Evolutionary conservation across 768 basidiomycete genomes (phyloP).

Genomic region (Rhizopogon roseolus): DNA sequence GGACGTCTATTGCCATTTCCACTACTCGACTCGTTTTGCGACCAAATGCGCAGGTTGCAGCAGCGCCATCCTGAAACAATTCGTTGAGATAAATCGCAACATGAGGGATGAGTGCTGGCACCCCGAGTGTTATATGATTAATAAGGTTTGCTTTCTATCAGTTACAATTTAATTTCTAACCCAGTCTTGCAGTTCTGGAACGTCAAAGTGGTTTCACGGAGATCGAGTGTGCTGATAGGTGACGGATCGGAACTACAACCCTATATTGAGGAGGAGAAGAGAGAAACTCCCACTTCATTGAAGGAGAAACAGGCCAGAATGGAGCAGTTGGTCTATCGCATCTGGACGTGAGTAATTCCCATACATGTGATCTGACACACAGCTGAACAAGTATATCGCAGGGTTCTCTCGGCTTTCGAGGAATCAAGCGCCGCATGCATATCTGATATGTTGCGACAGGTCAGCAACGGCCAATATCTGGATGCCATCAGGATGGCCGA

Average conservation of each 20-base stretch:
- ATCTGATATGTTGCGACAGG: slow-evolving; percentile 96
- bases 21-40: slow-evolving; percentile 97
- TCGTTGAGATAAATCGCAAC: slow-evolving; percentile 98
- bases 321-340: slow-evolving; percentile 97
- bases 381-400: slow-evolving; percentile 23
- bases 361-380: not conserved
- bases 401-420: slow-evolving; percentile 94
- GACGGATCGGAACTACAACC: slow-evolving; percentile 48
- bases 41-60: slow-evolving; percentile 98
- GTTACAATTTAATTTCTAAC: slow-evolving; percentile 7
- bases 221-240: slow-evolving; percentile 58
- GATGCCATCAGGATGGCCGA: slow-evolving; percentile 99
- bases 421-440: slow-evolving; percentile 99
- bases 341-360: slow-evolving; percentile 82
- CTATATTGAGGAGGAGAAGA: slow-evolving; percentile 73
- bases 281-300: slow-evolving; percentile 72
- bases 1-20: slow-evolving; percentile 98
- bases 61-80: slow-evolving; percentile 97
- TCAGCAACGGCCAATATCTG: slow-evolving; percentile 93
- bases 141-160: slow-evolving; percentile 62
- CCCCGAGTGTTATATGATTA: slow-evolving; percentile 99
- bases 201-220: slow-evolving; percentile 81
- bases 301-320: slow-evolving; percentile 89
- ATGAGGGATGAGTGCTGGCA: slow-evolving; percentile 99
- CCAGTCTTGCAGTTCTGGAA: slow-evolving; percentile 83